Percentiles rank a stretch among this genome's conserved stretches.
Evolutionary conservation across 768 basidiomycete genomes (phyloP).

Genomic region (Kwoniella heveanensis): DNA sequence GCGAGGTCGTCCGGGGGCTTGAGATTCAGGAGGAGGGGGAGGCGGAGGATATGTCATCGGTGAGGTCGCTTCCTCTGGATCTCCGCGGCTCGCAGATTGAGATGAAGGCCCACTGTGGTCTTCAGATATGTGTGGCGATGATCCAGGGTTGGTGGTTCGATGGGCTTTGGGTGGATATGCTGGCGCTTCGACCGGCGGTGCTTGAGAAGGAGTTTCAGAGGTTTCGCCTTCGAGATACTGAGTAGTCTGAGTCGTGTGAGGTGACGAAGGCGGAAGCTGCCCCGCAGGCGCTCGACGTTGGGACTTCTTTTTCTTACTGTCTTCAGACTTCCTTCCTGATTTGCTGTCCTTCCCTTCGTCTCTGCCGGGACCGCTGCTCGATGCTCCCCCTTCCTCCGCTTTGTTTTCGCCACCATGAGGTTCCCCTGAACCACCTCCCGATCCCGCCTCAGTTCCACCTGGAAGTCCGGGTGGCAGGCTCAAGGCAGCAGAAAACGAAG

Average conservation of each 20-base stretch:
- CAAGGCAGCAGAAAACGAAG: neutral
- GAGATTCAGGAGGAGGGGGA: neutral
- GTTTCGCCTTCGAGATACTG: neutral
- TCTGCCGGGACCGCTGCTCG: too few species aligned
- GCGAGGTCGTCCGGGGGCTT: neutral
- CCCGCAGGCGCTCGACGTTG: neutral
- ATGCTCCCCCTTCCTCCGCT: too few species aligned
- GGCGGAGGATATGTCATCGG: neutral
- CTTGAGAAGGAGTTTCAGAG: neutral
- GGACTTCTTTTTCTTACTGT: neutral
- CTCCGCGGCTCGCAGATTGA: neutral
- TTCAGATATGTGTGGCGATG: too few species aligned
- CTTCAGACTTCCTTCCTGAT: neutral
- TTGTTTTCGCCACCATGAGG: too few species aligned
- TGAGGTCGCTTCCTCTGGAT: too few species aligned
- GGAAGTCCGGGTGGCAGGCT: neutral
- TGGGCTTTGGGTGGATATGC: neutral
- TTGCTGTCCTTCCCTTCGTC: neutral
- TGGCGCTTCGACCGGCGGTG: neutral
- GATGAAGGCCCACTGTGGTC: too few species aligned
- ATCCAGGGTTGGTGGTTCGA: neutral
- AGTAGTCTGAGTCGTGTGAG: neutral
- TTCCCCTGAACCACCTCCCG: too few species aligned
- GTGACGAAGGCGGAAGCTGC: neutral
- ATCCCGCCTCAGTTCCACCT: neutral